These are phyloP conservation scores for Vaccinium macrocarpon DNA, from an alignment of 148 eudicot genomes.

Conservation along the genomic window DNA sequence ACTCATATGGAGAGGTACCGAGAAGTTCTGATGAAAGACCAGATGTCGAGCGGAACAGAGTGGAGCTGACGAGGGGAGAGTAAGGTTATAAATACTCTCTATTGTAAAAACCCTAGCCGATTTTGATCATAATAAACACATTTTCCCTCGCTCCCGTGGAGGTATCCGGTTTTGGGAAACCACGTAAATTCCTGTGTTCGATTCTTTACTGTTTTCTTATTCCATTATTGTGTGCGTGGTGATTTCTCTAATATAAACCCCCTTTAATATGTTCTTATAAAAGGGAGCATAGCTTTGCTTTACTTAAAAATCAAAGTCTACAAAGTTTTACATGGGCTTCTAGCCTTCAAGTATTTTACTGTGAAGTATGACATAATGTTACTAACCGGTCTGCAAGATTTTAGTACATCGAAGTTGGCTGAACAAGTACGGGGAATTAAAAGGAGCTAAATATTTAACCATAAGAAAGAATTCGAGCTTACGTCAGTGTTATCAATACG, in stretches of 20 bases:
- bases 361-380: background rate
- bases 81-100: no score
- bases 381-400: conserved; percentile 1
- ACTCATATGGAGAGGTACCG: no score
- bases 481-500: conserved; percentile 83
- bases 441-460: background rate
- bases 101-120: no score
- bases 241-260: background rate
- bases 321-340: background rate
- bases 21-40: no score
- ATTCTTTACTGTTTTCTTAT: no score
- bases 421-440: background rate
- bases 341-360: background rate
- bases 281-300: background rate
- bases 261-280: background rate
- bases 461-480: conserved; percentile 26
- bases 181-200: no score
- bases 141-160: no score
- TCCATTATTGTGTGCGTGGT: no score
- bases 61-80: no score
- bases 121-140: no score
- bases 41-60: no score
- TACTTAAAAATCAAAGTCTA: conserved; percentile 1
- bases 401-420: background rate
- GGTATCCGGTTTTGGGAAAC: no score